phyloP scores from a whole-genome alignment of 2,329 filamentous ascomycete genomes.

The Cladophialophora psammophila region DNA sequence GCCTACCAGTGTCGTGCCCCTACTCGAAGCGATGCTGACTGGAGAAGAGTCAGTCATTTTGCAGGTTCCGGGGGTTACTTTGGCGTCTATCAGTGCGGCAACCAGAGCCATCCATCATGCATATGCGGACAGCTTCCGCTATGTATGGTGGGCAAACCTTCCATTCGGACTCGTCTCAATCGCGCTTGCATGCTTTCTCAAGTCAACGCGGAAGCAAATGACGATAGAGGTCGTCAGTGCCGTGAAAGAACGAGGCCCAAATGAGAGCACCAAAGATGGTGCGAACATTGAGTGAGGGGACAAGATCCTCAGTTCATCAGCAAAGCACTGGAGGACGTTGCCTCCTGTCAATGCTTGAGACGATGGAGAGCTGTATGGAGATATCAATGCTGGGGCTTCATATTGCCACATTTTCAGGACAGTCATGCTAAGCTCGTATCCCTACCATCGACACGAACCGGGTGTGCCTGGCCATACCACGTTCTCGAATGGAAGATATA shows the following conservation, averaged over 20 bases:
- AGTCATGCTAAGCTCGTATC: too few relatives aligned
- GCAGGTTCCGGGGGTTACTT: neutral
- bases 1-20: neutral
- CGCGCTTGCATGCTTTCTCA: neutral
- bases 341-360: too few relatives aligned
- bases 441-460: too few relatives aligned
- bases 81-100: neutral
- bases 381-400: too few relatives aligned
- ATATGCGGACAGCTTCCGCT: neutral
- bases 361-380: too few relatives aligned
- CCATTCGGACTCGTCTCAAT: neutral
- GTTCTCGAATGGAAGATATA: too few relatives aligned
- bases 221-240: neutral
- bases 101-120: neutral
- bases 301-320: too few relatives aligned
- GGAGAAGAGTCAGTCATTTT: neutral
- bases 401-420: too few relatives aligned
- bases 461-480: too few relatives aligned
- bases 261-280: too few relatives aligned
- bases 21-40: neutral
- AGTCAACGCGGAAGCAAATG: neutral
- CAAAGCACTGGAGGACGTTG: too few relatives aligned
- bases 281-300: too few relatives aligned
- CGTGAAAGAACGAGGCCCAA: neutral
- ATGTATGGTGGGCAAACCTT: neutral